These are phyloP conservation scores for Dentipellis fragilis DNA, from an alignment of 768 basidiomycete species.

Conservation along the genomic window DNA sequence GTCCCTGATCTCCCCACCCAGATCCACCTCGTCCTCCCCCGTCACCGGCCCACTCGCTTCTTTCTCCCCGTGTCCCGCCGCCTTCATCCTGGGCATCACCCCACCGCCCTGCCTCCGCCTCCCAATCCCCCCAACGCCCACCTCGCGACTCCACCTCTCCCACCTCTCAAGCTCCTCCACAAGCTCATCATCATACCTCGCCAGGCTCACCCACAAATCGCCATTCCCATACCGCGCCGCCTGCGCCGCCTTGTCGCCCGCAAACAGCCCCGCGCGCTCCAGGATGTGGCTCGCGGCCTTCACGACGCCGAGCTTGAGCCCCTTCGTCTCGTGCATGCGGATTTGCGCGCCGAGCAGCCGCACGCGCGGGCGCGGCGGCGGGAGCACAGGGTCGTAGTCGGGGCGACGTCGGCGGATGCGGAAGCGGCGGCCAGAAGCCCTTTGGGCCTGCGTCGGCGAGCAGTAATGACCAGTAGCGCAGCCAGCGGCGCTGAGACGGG, in stretches of 20 bases:
- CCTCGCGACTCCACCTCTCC: slow-evolving; percentile 44
- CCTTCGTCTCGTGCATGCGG: slow-evolving; percentile 48
- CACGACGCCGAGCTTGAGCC: slow-evolving; percentile 39
- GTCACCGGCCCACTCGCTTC: too few relatives aligned
- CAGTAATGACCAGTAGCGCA: slow-evolving; percentile 70
- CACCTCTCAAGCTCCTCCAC: slow-evolving; percentile 52
- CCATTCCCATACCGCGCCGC: slow-evolving; percentile 21
- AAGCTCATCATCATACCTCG: slow-evolving; percentile 70
- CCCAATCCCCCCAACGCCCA: not conserved
- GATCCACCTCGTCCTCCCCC: not conserved
- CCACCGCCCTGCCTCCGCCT: slow-evolving; percentile 17
- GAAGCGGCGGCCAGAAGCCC: slow-evolving; percentile 31
- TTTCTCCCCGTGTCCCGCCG: slow-evolving; percentile 19
- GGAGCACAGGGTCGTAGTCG: not conserved
- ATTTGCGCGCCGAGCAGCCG: slow-evolving; percentile 46
- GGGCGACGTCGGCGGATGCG: slow-evolving; percentile 3
- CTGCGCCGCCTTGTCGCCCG: slow-evolving; percentile 3
- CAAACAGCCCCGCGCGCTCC: slow-evolving; percentile 31
- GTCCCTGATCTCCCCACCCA: slow-evolving; percentile 26
- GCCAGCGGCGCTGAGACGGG: slow-evolving; percentile 70
- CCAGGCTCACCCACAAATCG: slow-evolving; percentile 62
- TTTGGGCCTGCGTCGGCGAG: slow-evolving; percentile 44
- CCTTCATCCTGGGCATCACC: slow-evolving; percentile 18
- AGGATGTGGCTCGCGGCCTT: slow-evolving; percentile 49
- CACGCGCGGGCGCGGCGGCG: slow-evolving; percentile 31